Evolutionary conservation across 2,329 filamentous ascomycete genomes (phyloP).

Genomic region (Monascus ruber): DNA sequence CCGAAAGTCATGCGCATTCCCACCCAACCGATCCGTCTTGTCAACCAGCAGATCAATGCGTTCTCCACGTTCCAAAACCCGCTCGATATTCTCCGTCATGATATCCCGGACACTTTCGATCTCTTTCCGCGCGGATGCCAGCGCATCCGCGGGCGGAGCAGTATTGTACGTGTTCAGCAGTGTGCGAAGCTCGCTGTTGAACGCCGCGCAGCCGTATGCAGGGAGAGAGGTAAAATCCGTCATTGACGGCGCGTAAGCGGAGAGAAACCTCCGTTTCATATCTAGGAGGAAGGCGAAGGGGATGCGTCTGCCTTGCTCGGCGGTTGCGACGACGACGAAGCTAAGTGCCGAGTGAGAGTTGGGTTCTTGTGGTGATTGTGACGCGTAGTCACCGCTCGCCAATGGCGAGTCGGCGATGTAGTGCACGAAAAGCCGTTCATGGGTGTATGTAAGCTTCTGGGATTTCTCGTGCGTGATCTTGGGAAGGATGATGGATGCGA

Average conservation of each 20-base stretch:
- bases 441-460: conserved; percentile 88
- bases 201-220: conserved; percentile 79
- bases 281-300: conserved; percentile 88
- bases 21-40: conserved; percentile 87
- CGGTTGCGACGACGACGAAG: conserved; percentile 79
- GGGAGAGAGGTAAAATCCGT: conserved; percentile 69
- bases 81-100: conserved; percentile 93
- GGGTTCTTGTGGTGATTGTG: conserved; percentile 30
- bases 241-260: conserved; percentile 50
- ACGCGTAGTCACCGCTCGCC: conserved; percentile 28
- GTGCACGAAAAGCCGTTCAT: conserved; percentile 86
- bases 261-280: conserved; percentile 77
- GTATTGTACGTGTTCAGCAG: conserved; percentile 80
- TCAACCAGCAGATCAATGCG: conserved; percentile 87
- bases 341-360: conserved; percentile 69
- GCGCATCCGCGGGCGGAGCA: conserved; percentile 66
- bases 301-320: conserved; percentile 70
- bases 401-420: conserved; percentile 80
- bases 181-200: conserved; percentile 66
- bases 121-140: conserved; percentile 72
- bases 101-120: conserved; percentile 88
- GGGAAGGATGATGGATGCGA: conserved; percentile 87
- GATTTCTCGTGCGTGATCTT: conserved; percentile 74
- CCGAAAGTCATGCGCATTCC: conserved; percentile 79
- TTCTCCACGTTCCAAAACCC: conserved; percentile 79